Base-by-base conservation (phyloP, 1,284 basidiomycete genomes). In the Takashimella tepidaria region DNA sequence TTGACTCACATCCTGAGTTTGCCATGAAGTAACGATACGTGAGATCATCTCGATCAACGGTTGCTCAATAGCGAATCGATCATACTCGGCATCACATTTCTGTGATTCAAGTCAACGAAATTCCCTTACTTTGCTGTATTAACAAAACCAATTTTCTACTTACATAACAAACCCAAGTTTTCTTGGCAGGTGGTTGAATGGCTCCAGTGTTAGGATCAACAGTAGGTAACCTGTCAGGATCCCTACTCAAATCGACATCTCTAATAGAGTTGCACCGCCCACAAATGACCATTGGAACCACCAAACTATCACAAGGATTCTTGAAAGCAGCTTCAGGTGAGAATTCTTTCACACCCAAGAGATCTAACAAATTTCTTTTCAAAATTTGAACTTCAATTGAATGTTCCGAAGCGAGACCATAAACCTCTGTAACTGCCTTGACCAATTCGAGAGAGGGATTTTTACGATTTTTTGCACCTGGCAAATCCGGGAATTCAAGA, bases 211-310 rank as follows among this genome's bases (percentile, higher is more conserved):
- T 64, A 0, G 67, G 62, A 43, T 73, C 69, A 16, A 68, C 63
- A 12, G 59, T 52, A 0, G 88, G 86, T 48, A 92, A 78, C 42
- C 96, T 81, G 58, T 92, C 89, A 5, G 85, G 81, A 72, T 97
- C 93, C n/a, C 93, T 83, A 70, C 92, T 96, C 61, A 98, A 87
- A 72, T 98, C 95, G 61, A 98, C 88, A 72, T 93, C 91, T 19
- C 89, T 84, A 56, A 95, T 82, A 21, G 82, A 79, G 73, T 93
- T 93, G 77, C 96, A 99, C 66, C 87, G 84, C 50, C 82, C 83
- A 73, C 96, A 98, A 23, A 93, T 88, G 23, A 98, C 88, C 70
- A 90, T 89, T 22, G 86, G 81, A 23, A 98, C 76, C 61, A 87
- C 87, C 58, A 98, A 83, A 3, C 91, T 85, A 67, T 96, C 88